Evolutionary conservation across 345 rosid species (phyloP), one percentile per base, ranked within the genome.

Genomic region (Euclidium syriacum): DNA sequence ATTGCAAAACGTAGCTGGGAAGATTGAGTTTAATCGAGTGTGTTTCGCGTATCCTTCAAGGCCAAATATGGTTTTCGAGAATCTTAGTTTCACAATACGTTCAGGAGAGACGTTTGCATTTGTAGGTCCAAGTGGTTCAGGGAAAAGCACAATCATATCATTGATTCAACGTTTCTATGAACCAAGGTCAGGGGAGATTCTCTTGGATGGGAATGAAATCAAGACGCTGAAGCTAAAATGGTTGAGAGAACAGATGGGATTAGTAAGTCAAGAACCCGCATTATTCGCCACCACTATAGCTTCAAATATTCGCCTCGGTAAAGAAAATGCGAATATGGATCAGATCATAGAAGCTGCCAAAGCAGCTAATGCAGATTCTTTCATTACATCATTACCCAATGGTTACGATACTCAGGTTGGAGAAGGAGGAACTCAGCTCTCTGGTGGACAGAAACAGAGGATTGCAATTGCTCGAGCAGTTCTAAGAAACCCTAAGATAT

Each of bases 381-480:
- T 87, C 54, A 57, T 85, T 40, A 69, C 60, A 64, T 77, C 71
- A 19, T 65, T 88, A 22, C 95, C 96, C 4, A 65, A 83, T 71
- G 88, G 90, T 62, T 87, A 82, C 25, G 40, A 65, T 18, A 87
- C 98, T 69, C 95, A 82, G 85, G 96, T 91, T 54, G 98, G 98
- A 47, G 98, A 86, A 54, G 91, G 95, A 73, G 98, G 96, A 66
- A 81, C 86, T 66, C 98, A 91, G 63, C 95, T 91, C 23, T 90
- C 97, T n/a, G 97, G 95, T 36, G 97, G 97, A 34, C 95, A 90
- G 30, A 90, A 90, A 52, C 95, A 90, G 78, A 79, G 97, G 64
- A 87, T 90, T 22, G 94, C 95, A 4, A 88, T 91, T 58, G 91
- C 96, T 33, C 79, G 98, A 72, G 96, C 95, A 6, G 76, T 88